Evolutionary conservation across 2,329 filamentous ascomycete genomes (phyloP).

Genomic region (Nemania bipapillata): DNA sequence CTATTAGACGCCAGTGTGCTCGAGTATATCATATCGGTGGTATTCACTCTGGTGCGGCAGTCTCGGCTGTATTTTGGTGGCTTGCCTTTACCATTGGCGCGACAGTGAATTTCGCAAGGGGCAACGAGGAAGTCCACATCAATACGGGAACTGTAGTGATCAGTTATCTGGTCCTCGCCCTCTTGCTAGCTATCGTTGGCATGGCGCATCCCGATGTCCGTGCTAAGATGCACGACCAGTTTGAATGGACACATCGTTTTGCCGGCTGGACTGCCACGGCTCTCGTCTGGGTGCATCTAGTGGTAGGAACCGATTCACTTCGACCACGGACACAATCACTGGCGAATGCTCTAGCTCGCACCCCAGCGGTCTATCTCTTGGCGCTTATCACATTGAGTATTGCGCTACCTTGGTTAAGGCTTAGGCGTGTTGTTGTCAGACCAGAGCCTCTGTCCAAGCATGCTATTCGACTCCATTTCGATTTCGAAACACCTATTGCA

Average conservation of each 20-base stretch:
- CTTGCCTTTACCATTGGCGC: constrained; percentile 51
- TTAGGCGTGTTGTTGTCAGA: constrained; percentile 73
- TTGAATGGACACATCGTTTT: constrained; percentile 78
- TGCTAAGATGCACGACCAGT: constrained; percentile 55
- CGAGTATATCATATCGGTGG: constrained; percentile 66
- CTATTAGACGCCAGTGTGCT: constrained; percentile 60
- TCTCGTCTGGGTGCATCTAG: constrained; percentile 72
- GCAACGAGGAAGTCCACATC: constrained; percentile 33
- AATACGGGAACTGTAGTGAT: constrained; percentile 37
- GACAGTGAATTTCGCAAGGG: constrained; percentile 50
- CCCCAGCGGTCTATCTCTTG: constrained; percentile 73
- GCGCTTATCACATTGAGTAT: constrained; percentile 71
- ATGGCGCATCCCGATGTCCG: constrained; percentile 43
- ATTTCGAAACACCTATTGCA: constrained; percentile 68
- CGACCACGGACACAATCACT: constrained; percentile 46
- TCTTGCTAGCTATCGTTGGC: constrained; percentile 37
- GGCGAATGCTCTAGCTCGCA: constrained; percentile 53
- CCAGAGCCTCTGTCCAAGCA: constrained; percentile 76
- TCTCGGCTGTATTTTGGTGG: constrained; percentile 59
- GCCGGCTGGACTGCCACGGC: constrained; percentile 74
- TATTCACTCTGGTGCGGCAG: constrained; percentile 62
- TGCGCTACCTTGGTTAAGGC: constrained; percentile 76
- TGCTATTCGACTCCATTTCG: constrained; percentile 76
- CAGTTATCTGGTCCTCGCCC: constrained; percentile 38
- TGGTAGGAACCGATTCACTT: constrained; percentile 64